phyloP scores from a whole-genome alignment of 331 rosid species.

The Rosa hybrid region DNA sequence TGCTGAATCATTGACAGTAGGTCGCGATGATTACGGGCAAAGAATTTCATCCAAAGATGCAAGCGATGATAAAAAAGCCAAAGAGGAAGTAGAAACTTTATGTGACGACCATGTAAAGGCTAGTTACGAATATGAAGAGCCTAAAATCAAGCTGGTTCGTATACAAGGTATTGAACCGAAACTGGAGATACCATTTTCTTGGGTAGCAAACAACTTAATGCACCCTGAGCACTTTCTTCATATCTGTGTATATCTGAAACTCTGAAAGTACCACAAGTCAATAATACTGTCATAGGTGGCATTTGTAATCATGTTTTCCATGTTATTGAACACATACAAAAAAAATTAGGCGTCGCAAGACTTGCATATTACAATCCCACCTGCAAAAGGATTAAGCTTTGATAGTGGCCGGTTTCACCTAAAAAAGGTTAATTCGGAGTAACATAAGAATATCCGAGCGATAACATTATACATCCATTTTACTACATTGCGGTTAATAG shows the following conservation, averaged over 20 bases:
- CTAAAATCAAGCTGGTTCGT: conserved; percentile 71
- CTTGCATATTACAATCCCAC: no score
- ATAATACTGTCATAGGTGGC: not conserved
- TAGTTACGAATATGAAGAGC: conserved; percentile 27
- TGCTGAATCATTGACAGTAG: conserved; percentile 28
- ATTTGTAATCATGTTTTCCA: no score
- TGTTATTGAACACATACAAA: no score
- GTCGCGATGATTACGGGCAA: conserved; percentile 29
- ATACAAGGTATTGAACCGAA: conserved; percentile 95
- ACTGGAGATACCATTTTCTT: conserved; percentile 78
- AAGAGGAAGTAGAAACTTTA: conserved; percentile 45
- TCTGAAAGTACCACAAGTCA: conserved; percentile 53
- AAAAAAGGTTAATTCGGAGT: no score
- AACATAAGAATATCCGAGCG: not conserved
- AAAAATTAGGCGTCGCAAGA: no score
- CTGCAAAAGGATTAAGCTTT: no score
- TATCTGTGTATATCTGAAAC: conserved; percentile 67
- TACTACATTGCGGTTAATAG: not conserved
- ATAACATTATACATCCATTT: not conserved
- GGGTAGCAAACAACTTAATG: conserved; percentile 80
- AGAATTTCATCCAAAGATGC: conserved; percentile 35
- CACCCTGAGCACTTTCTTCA: conserved; percentile 93
- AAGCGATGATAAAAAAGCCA: conserved; percentile 27
- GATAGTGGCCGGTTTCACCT: no score
- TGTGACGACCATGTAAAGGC: conserved; percentile 24